phyloP scores from a whole-genome alignment of 495 filamentous ascomycete species.

The Hypoxylon subgilvum region DNA sequence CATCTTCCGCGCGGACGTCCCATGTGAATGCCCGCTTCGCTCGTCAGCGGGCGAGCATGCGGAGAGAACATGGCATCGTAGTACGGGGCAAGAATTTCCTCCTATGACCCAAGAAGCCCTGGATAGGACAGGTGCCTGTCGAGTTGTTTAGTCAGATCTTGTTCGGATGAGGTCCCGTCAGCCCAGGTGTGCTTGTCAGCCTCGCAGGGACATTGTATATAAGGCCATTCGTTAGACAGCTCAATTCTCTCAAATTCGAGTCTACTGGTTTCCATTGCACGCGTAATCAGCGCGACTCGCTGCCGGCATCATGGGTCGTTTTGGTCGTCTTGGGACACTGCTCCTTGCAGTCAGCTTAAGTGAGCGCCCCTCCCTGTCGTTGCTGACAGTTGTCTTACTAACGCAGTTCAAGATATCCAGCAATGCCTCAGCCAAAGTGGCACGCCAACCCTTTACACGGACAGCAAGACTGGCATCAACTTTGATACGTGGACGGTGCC shows the following conservation, averaged over 20 bases:
- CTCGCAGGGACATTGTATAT: slow-evolving; percentile 10
- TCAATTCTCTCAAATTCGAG: not conserved
- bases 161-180: slow-evolving; percentile 19
- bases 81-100: slow-evolving; percentile 3
- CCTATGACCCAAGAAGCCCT: slow-evolving; percentile 10
- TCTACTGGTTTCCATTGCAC: slow-evolving; percentile 1
- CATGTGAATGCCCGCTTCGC: not conserved
- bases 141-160: slow-evolving; percentile 10
- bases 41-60: not conserved
- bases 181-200: slow-evolving; percentile 8
- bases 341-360: slow-evolving; percentile 33
- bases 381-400: slow-evolving; percentile 11
- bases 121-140: not conserved
- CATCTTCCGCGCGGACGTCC: not conserved
- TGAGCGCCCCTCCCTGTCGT: slow-evolving; percentile 2
- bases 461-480: slow-evolving; percentile 40
- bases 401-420: slow-evolving; percentile 26
- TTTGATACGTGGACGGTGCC: slow-evolving; percentile 42
- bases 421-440: slow-evolving; percentile 34
- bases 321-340: slow-evolving; percentile 19
- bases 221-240: not conserved
- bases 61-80: slow-evolving; percentile 2
- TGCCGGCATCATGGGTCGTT: slow-evolving; percentile 28
- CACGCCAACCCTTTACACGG: slow-evolving; percentile 36
- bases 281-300: slow-evolving; percentile 7